Evolutionary conservation across 2,329 filamentous ascomycete species (phyloP), one percentile per base, ranked within the genome.

Genomic region (Fusarium sp.): DNA sequence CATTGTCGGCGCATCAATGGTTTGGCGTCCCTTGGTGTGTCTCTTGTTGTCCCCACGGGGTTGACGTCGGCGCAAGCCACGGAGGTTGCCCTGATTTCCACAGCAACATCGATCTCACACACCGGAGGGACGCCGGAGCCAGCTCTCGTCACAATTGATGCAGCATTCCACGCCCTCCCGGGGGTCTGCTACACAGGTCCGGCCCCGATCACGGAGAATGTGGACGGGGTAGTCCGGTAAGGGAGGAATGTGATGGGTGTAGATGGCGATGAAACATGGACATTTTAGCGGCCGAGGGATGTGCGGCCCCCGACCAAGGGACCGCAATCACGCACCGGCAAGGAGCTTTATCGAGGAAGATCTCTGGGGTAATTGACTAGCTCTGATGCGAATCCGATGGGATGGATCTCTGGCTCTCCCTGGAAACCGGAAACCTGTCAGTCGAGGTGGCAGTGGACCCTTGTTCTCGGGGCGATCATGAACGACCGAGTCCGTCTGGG

Each of bases 171-270:
- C 67, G 15, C 58, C 61, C 50, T 56, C 50, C 66, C 37, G 60
- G 61, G 44, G 63, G 58, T 52, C 55, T 18, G 28, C 31, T 47
- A 30, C 52, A 72, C 73, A 71, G 71, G 74, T 53, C 62, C 71
- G 71, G 68, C 34, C 58, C 68, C 73, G 62, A 56, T 13, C 31
- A 62, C 61, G 64, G 71, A 75, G 73, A 73, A 71, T 75, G 73
- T 69, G 59, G 61, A 68, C 62, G 71, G 66, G 53, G 59, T 50
- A 66, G 55, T 60, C 51, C 55, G 68, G 51, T 12, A 43, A 31
- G 52, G 31, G 44, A 72, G 73, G 73, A 75, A 75, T 75, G 66
- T 74, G 72, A 71, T 51, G 48, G 56, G 18, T 65, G n/a, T 40
- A 23, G 50, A 55, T 46, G 50, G 60, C 59, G 44, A 63, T 73